Base-by-base conservation (phyloP, 2,329 filamentous ascomycete species). In the Lachnellula suecica region DNA sequence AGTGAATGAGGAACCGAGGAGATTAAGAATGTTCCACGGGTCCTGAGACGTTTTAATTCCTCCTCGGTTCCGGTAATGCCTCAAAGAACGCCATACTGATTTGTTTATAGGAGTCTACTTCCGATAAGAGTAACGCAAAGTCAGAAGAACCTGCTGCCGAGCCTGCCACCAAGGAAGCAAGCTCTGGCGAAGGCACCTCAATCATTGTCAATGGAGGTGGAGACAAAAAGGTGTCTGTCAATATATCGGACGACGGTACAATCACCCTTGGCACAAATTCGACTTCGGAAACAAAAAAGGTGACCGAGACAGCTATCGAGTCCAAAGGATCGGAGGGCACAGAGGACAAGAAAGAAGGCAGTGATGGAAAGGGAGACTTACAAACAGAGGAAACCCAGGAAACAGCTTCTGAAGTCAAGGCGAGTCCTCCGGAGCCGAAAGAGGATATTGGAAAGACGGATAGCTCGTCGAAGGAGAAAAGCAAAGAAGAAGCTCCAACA, bases 211-310 rank as follows among this genome's bases (percentile, higher is more conserved):
- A 20, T 15, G 43, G 27, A 6, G 38, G 49, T 15, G 35, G 29
- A 7, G 43, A 31, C 15, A 47, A 52, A 13, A 41, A 25, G 11
- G 27, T 37, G 8, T 47, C 49, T 4, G 44, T 52, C 10, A 52
- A 52, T 19, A 52, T 52, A 15, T 35, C 45, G 4, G 49, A 52
- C 27, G 49, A 52, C 23, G 49, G 49, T 8, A 52, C 49, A 15
- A 52, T 52, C 35, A 52, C 49, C 22, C 47, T 52, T 42, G 49
- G 44, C 19, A 41, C 37, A 23, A 19, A 34, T 34, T 34, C 10
- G 15, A n/a, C 42, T 8, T 11, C 27, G 6, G n/a, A 20, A 11
- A 35, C 31, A 17, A 41, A 19, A 41, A 17, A 41, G 23, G 24
- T 25, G 24, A 29, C n/a, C 23, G 24, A 44, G 23, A 44, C 9